Evolutionary conservation across 306 rosid genomes (phyloP).

Genomic region (Castanospermum australe): DNA sequence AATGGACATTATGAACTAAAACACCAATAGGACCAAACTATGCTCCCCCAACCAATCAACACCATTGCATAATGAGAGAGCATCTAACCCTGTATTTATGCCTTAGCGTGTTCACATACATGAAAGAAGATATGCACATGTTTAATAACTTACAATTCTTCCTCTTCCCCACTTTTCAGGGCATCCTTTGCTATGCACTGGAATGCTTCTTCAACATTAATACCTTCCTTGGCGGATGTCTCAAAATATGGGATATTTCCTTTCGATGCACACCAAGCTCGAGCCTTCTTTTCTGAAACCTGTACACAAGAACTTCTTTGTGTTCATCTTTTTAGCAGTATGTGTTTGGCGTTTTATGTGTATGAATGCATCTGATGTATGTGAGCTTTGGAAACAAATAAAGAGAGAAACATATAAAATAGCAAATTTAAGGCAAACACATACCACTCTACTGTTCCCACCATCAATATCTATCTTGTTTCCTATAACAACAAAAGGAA

Average conservation of each 20-base stretch:
- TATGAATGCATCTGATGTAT: background rate
- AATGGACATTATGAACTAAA: background rate
- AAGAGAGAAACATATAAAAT: too few relatives aligned
- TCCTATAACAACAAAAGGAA: conserved; percentile 96
- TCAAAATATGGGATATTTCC: conserved; percentile 98
- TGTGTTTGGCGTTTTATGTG: background rate
- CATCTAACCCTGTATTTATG: background rate
- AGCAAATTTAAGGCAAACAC: too few relatives aligned
- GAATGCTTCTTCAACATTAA: conserved; percentile 97
- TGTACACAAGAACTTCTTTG: conserved; percentile 28
- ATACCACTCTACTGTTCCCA: conserved; percentile 97
- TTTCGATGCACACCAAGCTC: conserved; percentile 99
- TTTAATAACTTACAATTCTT: conserved; percentile 82
- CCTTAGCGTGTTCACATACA: background rate
- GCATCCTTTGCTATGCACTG: conserved; percentile 95
- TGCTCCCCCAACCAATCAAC: conserved; percentile 13
- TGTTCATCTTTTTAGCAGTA: conserved; percentile 16
- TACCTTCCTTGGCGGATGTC: conserved; percentile 98
- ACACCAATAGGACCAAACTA: background rate
- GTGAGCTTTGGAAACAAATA: background rate
- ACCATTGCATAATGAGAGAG: conserved; percentile 2
- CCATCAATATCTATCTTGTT: conserved; percentile 96
- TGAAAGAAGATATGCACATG: conserved; percentile 14
- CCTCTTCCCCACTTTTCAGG: conserved; percentile 94
- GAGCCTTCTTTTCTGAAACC: conserved; percentile 98